Base-by-base conservation (phyloP, 768 basidiomycete species). In the Naganishia randhawae region DNA sequence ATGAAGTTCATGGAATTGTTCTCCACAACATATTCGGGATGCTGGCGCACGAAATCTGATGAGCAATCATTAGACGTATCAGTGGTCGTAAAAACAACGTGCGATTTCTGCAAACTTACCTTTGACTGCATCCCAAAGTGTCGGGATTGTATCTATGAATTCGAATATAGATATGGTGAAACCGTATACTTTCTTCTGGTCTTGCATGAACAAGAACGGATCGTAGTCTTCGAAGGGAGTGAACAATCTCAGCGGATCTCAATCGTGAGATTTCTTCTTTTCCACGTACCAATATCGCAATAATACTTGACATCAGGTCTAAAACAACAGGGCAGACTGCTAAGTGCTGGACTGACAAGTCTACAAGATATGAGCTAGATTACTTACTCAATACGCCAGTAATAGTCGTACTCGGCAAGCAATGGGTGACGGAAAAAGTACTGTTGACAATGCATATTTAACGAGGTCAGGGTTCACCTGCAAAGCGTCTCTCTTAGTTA, bases 371-470 rank as follows among this genome's bases (percentile, higher is more conserved):
- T 37, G 17, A 54, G 25, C 17, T 71, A 57, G 5, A 42, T 31
- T 8, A 81, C 88, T 77, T 74, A 90, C 88, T 92, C 91, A 32
- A 94, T 86, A 71, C 91, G 87, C 91, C 91, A 94, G 80, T 94
- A 93, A 80, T 91, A 94, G 50, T 86, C 85, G 78, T 88, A 92
- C 35, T 85, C 82, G 71, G 87, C 84, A 50, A 94, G 81, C 9
- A 94, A 80, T 66, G 88, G 85, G 70, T 94, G 92, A 48, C 84
- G 83, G 82, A 86, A 94, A 82, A 95, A 94, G 82, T 88, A 90
- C 87, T 91, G 68, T 10, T 35, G 52, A 51, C 45, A 42, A 48
- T 33, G n/a, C n/a, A 39, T 42, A 27, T 32, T 55, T 3, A 16
- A 3, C 41, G 19, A 6, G 41, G 25, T 48, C 45, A 48, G 45